Percentiles rank a stretch among this genome's conserved stretches.
Evolutionary conservation across 2,329 filamentous ascomycete species (phyloP).

Genomic region (Cladophialophora yegresii): DNA sequence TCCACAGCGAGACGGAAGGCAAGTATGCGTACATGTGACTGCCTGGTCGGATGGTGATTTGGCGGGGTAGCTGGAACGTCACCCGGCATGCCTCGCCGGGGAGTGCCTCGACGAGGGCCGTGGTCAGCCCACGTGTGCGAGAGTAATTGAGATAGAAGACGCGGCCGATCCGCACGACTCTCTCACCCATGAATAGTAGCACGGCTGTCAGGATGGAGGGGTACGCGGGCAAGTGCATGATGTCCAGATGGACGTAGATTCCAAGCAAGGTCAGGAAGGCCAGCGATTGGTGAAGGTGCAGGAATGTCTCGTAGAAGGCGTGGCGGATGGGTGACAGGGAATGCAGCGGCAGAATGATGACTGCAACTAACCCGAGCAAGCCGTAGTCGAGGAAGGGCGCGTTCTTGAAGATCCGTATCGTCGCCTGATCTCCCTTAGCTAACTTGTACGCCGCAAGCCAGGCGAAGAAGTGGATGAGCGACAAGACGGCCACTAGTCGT

Average conservation of each 20-base stretch:
- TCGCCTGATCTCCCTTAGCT: conserved; percentile 60
- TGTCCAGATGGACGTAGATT: conserved; percentile 48
- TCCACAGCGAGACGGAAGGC: conserved; percentile 52
- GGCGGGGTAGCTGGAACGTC: conserved; percentile 60
- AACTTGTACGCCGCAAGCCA: conserved; percentile 76
- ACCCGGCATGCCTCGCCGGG: conserved; percentile 62
- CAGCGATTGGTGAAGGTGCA: conserved; percentile 51
- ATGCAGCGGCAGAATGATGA: conserved; percentile 48
- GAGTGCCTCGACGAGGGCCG: conserved; percentile 60
- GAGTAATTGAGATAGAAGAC: conserved; percentile 57
- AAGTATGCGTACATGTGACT: conserved; percentile 64
- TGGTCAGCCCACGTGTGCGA: conserved; percentile 51
- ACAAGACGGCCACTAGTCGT: conserved; percentile 71
- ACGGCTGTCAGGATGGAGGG: conserved; percentile 45
- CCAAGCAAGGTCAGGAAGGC: conserved; percentile 49
- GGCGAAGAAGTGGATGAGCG: conserved; percentile 68
- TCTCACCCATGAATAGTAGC: conserved; percentile 47
- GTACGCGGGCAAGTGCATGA: conserved; percentile 47
- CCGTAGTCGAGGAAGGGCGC: conserved; percentile 50
- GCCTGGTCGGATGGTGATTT: conserved; percentile 57
- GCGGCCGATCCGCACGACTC: conserved; percentile 50
- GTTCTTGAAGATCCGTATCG: conserved; percentile 40
- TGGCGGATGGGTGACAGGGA: conserved; percentile 50
- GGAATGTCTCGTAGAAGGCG: conserved; percentile 52
- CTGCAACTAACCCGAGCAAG: conserved; percentile 47